A percentile compares a stretch with the other conserved stretches of the same genome.
Conservation (phyloP, 202 grass and related monocot genomes). For the Eragrostis tef region DNA sequence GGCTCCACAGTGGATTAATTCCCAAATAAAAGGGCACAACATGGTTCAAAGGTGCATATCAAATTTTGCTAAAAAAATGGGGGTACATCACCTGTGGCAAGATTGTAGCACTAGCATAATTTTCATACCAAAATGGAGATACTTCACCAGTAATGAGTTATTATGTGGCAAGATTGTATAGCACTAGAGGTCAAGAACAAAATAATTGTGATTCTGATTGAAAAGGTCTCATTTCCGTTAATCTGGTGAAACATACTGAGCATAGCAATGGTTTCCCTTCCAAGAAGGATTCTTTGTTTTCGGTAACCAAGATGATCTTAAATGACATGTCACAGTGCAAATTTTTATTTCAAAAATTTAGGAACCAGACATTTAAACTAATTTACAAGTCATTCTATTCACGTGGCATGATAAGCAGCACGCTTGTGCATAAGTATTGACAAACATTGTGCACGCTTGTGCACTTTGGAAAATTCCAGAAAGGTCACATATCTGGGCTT, state of each 20-base stretch:
- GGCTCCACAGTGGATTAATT: neutral
- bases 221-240: neutral
- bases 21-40: neutral
- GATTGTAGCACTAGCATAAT: neutral
- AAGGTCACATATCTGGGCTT: neutral
- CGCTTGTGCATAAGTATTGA: too few relatives aligned
- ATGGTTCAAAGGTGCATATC: conserved; percentile 5
- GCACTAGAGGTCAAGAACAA: neutral
- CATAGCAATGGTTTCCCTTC: neutral
- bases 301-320: neutral
- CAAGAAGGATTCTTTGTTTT: neutral
- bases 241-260: neutral
- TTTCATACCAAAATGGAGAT: neutral
- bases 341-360: neutral
- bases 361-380: neutral
- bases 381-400: neutral
- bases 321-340: neutral
- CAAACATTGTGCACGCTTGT: neutral
- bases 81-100: neutral
- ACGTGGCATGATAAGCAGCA: conserved; percentile 17
- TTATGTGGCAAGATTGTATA: neutral
- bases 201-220: neutral
- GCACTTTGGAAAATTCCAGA: neutral
- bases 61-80: neutral
- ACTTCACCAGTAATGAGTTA: neutral